These are phyloP conservation scores for Suhomyces sp. DNA, from an alignment of 805 yeast species.

Conservation along the genomic window DNA sequence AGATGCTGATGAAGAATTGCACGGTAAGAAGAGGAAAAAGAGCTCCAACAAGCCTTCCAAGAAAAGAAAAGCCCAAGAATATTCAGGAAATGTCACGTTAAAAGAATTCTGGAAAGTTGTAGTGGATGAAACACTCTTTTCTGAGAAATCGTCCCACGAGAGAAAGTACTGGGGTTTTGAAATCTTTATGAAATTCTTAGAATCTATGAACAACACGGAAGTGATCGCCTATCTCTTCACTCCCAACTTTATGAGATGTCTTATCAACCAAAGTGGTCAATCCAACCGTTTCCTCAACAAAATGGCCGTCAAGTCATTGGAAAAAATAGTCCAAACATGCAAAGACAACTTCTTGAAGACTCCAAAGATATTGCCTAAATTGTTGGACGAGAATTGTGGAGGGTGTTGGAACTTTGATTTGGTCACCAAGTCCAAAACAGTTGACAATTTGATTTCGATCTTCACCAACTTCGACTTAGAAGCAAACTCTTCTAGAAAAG, in stretches of 20 bases:
- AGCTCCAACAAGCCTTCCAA: constrained; percentile 23
- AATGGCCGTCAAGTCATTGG: constrained; percentile 54
- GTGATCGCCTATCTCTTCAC: constrained; percentile 42
- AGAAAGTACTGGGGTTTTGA: constrained; percentile 85
- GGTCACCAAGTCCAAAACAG: constrained; percentile 68
- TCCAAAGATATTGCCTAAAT: constrained; percentile 24
- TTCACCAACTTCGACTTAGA: constrained; percentile 16
- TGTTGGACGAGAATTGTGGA: constrained; percentile 31
- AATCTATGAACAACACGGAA: constrained; percentile 13
- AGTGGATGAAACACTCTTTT: constrained; percentile 77
- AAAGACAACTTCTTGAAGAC: constrained; percentile 38
- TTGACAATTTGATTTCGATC: constrained; percentile 36
- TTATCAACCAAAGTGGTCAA: constrained; percentile 75
- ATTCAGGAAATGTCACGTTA: constrained; percentile 36
- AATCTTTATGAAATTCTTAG: constrained; percentile 53
- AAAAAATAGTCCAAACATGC: constrained; percentile 39
- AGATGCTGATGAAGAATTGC: constrained; percentile 9
- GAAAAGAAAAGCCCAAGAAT: constrained; percentile 16
- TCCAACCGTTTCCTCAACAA: constrained; percentile 63
- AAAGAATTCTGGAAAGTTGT: constrained; percentile 75
- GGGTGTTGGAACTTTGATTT: constrained; percentile 73
- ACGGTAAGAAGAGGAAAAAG: constrained; percentile 31
- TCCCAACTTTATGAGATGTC: constrained; percentile 64
- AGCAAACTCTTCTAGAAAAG: constrained; percentile 2
- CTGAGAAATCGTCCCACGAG: constrained; percentile 75